Conservation (phyloP, 495 filamentous ascomycete genomes). For the Pyrenula massariospora region DNA sequence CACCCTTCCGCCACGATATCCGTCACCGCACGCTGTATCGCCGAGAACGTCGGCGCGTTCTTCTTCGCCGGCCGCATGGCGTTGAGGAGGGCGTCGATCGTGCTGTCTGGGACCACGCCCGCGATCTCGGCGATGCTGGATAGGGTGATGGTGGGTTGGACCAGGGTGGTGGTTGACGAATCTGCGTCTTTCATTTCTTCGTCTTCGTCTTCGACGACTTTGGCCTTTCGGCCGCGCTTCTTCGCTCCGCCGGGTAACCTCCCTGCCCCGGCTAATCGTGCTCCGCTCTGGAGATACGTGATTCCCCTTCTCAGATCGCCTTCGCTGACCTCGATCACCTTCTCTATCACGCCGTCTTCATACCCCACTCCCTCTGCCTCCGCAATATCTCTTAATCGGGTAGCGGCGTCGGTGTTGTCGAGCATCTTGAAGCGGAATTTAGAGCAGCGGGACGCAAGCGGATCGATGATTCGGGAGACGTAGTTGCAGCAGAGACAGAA, state of each 20-base stretch:
- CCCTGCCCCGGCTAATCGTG: slow-evolving; percentile 58
- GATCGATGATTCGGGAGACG: slow-evolving; percentile 95
- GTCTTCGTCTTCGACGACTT: slow-evolving; percentile 44
- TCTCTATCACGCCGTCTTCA: slow-evolving; percentile 68
- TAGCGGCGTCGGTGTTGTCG: slow-evolving; percentile 68
- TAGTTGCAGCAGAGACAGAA: slow-evolving; percentile 99
- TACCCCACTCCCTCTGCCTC: slow-evolving; percentile 58
- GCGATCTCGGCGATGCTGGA: slow-evolving; percentile 87
- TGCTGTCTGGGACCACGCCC: slow-evolving; percentile 71
- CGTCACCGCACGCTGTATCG: slow-evolving; percentile 65
- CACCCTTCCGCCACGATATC: slow-evolving; percentile 95
- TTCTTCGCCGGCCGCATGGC: slow-evolving; percentile 65
- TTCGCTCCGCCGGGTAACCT: slow-evolving; percentile 23
- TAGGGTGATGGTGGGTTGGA: slow-evolving; percentile 46
- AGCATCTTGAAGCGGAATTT: slow-evolving; percentile 98
- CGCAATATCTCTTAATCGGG: slow-evolving; percentile 70
- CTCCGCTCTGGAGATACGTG: slow-evolving; percentile 88
- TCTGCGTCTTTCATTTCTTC: slow-evolving; percentile 42
- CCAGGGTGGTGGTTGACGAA: slow-evolving; percentile 22
- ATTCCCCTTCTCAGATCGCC: slow-evolving; percentile 93
- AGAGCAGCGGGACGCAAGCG: slow-evolving; percentile 76
- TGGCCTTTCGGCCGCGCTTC: slow-evolving; percentile 14
- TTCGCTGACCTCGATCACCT: slow-evolving; percentile 76
- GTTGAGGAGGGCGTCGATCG: slow-evolving; percentile 56
- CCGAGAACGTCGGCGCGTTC: slow-evolving; percentile 53